Evolutionary conservation across 345 rosid genomes (phyloP).

Genomic region (Chamaenerion angustifolium): DNA sequence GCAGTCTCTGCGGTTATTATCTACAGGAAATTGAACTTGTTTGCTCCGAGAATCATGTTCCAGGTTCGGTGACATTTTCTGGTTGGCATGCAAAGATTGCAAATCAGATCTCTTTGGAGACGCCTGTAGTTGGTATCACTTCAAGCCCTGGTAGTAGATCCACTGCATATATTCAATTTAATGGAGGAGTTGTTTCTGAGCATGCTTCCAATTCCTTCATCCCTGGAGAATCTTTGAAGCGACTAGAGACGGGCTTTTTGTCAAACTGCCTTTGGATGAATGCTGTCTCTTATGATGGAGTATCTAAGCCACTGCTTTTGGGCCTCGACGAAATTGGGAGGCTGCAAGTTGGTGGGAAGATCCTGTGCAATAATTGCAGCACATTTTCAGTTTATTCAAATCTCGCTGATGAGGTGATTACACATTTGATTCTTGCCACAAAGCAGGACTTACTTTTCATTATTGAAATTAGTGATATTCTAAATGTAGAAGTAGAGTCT

Average conservation of each 20-base stretch:
- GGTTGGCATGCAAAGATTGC: constrained; percentile 62
- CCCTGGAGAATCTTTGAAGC: constrained; percentile 23
- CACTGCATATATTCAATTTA: constrained; percentile 75
- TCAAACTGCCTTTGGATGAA: constrained; percentile 70
- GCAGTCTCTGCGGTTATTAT: constrained; percentile 40
- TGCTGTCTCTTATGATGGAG: constrained; percentile 30
- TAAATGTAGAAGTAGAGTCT: constrained; percentile 40
- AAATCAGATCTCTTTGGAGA: constrained; percentile 31
- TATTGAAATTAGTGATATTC: constrained; percentile 54
- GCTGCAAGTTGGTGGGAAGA: constrained; percentile 49
- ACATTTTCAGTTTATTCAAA: constrained; percentile 81
- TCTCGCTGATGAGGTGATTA: constrained; percentile 42
- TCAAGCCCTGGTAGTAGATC: constrained; percentile 42
- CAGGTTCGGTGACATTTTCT: constrained; percentile 45
- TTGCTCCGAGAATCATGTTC: constrained; percentile 56
- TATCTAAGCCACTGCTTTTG: constrained; percentile 41
- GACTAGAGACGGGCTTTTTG: constrained; percentile 27
- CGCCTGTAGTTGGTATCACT: constrained; percentile 39
- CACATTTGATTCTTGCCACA: constrained; percentile 75
- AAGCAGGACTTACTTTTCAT: constrained; percentile 80
- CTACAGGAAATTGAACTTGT: constrained; percentile 57
- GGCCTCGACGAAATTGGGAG: constrained; percentile 82
- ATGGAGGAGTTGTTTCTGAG: constrained; percentile 52
- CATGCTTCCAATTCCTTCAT: constrained; percentile 38
- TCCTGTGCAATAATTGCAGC: constrained; percentile 70